phyloP scores from a whole-genome alignment of 768 basidiomycete genomes.

The Xerocomellus chrysenteron region DNA sequence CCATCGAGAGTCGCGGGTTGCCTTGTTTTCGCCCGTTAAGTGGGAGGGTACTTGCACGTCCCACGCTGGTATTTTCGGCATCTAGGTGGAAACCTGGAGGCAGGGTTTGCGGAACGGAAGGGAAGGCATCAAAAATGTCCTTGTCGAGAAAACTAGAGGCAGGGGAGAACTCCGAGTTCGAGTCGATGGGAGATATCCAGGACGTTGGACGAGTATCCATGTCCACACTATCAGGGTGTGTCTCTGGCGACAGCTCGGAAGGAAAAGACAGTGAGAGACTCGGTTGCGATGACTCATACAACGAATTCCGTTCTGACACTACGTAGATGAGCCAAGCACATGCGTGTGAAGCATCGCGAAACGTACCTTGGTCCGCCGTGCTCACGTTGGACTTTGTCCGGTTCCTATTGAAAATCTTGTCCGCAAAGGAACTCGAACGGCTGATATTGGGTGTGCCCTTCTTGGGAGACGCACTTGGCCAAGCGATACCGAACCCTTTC shows the following conservation, averaged over 20 bases:
- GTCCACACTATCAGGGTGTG: slow-evolving; percentile 14
- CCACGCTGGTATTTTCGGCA: slow-evolving; percentile 8
- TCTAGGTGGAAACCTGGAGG: slow-evolving; percentile 33
- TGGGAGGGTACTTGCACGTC: slow-evolving; percentile 26
- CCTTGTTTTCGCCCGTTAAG: slow-evolving; percentile 28
- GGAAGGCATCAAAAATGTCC: slow-evolving; percentile 69
- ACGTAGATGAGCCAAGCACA: not conserved
- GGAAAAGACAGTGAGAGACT: slow-evolving; percentile 23
- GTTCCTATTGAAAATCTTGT: slow-evolving; percentile 54
- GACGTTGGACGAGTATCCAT: slow-evolving; percentile 38
- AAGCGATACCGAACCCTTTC: slow-evolving; percentile 37
- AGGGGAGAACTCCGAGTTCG: slow-evolving; percentile 42
- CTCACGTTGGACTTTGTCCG: slow-evolving; percentile 56
- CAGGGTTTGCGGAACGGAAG: slow-evolving; percentile 58
- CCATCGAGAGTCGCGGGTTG: slow-evolving; percentile 24
- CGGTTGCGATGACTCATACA: slow-evolving; percentile 28
- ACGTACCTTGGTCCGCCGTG: slow-evolving; percentile 44
- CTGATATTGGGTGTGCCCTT: slow-evolving; percentile 42
- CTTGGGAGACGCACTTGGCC: slow-evolving; percentile 54
- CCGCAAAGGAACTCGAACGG: slow-evolving; percentile 60
- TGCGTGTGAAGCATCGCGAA: not conserved
- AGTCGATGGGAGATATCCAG: slow-evolving; percentile 47
- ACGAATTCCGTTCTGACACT: slow-evolving; percentile 26
- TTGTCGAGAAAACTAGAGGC: slow-evolving; percentile 45
- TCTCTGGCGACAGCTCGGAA: slow-evolving; percentile 17